phyloP scores from a whole-genome alignment of 2,329 filamentous ascomycete genomes.

The Trichoderma breve region DNA sequence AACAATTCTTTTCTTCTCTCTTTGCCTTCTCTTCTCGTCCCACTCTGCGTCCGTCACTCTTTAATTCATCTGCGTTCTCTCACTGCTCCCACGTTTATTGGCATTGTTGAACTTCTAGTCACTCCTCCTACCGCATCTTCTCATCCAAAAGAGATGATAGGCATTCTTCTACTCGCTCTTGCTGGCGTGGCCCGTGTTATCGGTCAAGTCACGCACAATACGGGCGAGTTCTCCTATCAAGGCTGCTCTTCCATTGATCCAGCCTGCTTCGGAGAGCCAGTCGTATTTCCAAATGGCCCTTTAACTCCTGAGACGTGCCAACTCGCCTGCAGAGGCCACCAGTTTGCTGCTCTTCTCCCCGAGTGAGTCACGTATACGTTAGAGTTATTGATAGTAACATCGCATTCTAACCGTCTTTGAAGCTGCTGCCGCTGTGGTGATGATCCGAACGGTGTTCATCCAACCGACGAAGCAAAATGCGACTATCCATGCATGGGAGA shows the following conservation, averaged over 20 bases:
- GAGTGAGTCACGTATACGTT: constrained; percentile 27
- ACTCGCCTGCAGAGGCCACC: constrained; percentile 30
- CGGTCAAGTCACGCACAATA: constrained; percentile 24
- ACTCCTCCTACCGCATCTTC: neutral
- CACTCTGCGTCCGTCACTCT: neutral
- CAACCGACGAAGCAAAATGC: constrained; percentile 32
- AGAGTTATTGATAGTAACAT: too few relatives aligned
- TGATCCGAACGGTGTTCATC: constrained; percentile 30
- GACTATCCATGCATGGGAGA: constrained; percentile 33
- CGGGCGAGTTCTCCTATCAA: constrained; percentile 28
- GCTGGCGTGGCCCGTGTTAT: constrained; percentile 26
- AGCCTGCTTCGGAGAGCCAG: constrained; percentile 28
- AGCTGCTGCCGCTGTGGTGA: constrained; percentile 40
- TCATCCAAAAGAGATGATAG: constrained; percentile 25
- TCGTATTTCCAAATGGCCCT: constrained; percentile 25
- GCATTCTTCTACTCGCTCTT: constrained; percentile 25
- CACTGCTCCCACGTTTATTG: neutral
- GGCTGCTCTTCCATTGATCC: constrained; percentile 32
- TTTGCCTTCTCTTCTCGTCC: neutral
- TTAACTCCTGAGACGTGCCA: constrained; percentile 32
- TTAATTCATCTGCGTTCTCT: neutral
- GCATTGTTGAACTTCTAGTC: neutral
- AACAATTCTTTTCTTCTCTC: neutral
- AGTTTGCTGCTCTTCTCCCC: constrained; percentile 33
- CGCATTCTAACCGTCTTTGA: neutral